These are phyloP conservation scores for Fonsecaea nubica DNA, from an alignment of 2,329 filamentous ascomycete species.

Conservation along the genomic window DNA sequence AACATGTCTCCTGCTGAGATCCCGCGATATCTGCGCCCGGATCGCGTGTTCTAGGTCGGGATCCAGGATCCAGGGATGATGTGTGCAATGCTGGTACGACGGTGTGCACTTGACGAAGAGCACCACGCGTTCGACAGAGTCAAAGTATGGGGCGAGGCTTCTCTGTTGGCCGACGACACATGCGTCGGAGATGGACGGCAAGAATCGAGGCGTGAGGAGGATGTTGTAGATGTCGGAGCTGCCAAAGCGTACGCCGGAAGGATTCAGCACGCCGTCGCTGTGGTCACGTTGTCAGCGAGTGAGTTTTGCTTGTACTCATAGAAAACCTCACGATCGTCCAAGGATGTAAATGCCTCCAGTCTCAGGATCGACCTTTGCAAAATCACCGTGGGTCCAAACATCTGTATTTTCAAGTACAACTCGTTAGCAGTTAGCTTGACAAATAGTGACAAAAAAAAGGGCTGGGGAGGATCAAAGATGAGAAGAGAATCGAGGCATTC, in stretches of 20 bases:
- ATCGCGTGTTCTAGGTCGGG: conserved; percentile 63
- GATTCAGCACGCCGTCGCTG: conserved; percentile 65
- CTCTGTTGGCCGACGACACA: conserved; percentile 31
- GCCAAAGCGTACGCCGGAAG: conserved; percentile 86
- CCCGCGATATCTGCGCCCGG: conserved; percentile 68
- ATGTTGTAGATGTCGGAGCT: conserved; percentile 90
- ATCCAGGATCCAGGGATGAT: neutral
- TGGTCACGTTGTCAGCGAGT: neutral
- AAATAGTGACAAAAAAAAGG: too few relatives aligned
- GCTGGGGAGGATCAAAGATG: too few relatives aligned
- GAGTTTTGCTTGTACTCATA: neutral
- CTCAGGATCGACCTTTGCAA: conserved; percentile 18
- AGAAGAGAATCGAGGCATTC: conserved; percentile 42
- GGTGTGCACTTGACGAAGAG: conserved; percentile 30
- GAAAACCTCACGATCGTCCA: conserved; percentile 16
- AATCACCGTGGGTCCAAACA: conserved; percentile 71
- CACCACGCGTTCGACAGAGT: conserved; percentile 24
- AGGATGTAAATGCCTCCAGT: conserved; percentile 25
- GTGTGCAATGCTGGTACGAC: neutral
- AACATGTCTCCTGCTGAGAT: conserved; percentile 60
- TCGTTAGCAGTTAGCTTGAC: too few relatives aligned
- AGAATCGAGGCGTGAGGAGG: conserved; percentile 42
- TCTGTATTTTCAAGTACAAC: neutral
- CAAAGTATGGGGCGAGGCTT: conserved; percentile 8
- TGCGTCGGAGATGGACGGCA: conserved; percentile 6